phyloP scores from a whole-genome alignment of 345 rosid species.

The Salix suchowensis region DNA sequence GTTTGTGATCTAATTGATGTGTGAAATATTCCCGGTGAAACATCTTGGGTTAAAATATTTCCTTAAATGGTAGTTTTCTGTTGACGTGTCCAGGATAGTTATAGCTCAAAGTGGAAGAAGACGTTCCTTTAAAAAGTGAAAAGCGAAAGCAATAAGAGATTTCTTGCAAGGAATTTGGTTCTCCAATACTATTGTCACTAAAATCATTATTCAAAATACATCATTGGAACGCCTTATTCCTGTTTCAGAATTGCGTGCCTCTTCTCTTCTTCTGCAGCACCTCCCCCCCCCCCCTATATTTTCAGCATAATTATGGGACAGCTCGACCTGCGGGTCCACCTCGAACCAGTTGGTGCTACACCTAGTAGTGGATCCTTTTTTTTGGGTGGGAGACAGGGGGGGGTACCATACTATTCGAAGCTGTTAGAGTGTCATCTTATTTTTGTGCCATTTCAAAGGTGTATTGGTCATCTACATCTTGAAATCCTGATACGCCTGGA shows the following conservation, averaged over 20 bases:
- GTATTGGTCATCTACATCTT: neutral
- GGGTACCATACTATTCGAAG: too few relatives aligned
- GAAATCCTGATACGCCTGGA: neutral
- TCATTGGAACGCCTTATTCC: neutral
- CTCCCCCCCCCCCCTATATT: neutral
- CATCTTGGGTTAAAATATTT: neutral
- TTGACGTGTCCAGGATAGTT: neutral
- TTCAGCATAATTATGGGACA: neutral
- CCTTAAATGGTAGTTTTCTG: neutral
- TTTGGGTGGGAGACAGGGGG: too few relatives aligned
- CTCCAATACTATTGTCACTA: neutral
- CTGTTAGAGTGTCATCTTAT: neutral
- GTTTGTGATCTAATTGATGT: neutral
- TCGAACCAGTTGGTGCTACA: neutral
- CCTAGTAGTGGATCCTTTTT: too few relatives aligned
- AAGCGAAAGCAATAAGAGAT: neutral
- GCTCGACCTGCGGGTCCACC: neutral
- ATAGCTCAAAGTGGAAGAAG: neutral
- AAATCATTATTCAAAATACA: neutral
- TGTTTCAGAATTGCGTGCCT: neutral
- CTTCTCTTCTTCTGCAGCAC: neutral
- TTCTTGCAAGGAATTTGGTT: neutral
- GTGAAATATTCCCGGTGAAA: neutral
- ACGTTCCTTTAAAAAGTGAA: neutral
- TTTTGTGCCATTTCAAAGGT: neutral